These are phyloP conservation scores for Lonicera japonica DNA, from an alignment of 129 eudicot genomes.

Conservation along the genomic window DNA sequence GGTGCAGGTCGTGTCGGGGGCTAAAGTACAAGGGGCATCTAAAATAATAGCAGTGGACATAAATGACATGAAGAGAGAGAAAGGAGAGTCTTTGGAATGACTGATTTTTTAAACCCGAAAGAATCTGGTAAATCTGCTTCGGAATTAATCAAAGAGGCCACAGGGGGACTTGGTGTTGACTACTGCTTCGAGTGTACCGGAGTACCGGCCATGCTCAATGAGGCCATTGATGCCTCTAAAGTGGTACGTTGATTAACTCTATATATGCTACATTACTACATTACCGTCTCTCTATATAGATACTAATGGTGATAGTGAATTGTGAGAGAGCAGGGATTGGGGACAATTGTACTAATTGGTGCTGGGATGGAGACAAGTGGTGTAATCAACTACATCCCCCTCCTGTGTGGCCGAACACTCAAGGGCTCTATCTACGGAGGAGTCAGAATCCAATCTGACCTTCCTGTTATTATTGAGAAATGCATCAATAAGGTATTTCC, in stretches of 20 bases:
- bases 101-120: slow-evolving; percentile 49
- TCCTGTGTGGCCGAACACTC: slow-evolving; percentile 35
- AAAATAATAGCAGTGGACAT: slow-evolving; percentile 51
- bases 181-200: slow-evolving; percentile 55
- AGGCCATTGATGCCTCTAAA: slow-evolving; percentile 53
- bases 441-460: slow-evolving; percentile 35
- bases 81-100: slow-evolving; percentile 48
- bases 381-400: slow-evolving; percentile 15
- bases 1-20: slow-evolving; percentile 42
- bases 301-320: not conserved
- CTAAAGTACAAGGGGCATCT: slow-evolving; percentile 43
- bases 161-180: slow-evolving; percentile 51
- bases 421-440: slow-evolving; percentile 50
- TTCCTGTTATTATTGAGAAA: slow-evolving; percentile 33
- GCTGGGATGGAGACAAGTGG: slow-evolving; percentile 25
- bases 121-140: slow-evolving; percentile 23
- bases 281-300: too few species aligned
- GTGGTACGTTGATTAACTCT: too few species aligned
- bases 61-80: slow-evolving; percentile 29
- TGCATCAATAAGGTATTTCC: slow-evolving; percentile 31
- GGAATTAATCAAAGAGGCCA: slow-evolving; percentile 34
- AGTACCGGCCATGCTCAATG: slow-evolving; percentile 32
- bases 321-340: slow-evolving; percentile 32
- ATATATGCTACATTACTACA: too few species aligned
- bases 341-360: slow-evolving; percentile 35